phyloP scores from a whole-genome alignment of 129 eudicot genomes.

The Lactuca saligna region DNA sequence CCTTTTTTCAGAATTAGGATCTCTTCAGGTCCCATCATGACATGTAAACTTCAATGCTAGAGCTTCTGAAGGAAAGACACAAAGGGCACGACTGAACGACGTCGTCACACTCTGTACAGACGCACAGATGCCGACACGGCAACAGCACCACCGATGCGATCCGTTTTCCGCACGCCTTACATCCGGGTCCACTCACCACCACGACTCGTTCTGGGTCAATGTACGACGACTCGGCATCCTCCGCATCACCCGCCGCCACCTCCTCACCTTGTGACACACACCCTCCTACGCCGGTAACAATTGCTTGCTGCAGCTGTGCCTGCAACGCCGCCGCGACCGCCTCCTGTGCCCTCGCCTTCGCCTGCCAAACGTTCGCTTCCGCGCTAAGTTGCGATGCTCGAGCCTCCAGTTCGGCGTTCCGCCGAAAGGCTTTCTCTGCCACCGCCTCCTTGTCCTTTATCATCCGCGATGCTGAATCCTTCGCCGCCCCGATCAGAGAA shows the following conservation, averaged over 20 bases:
- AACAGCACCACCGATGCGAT: constrained; percentile 71
- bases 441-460: constrained; percentile 58
- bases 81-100: constrained; percentile 66
- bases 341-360: constrained; percentile 56
- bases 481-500: constrained; percentile 49
- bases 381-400: constrained; percentile 55
- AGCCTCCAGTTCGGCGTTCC: constrained; percentile 65
- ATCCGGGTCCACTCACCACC: constrained; percentile 51
- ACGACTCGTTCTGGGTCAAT: constrained; percentile 65
- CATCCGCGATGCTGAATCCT: constrained; percentile 48
- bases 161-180: constrained; percentile 64
- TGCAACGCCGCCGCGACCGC: constrained; percentile 56
- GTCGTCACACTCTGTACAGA: constrained; percentile 64
- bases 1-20: constrained; percentile 21
- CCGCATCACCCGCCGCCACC: constrained; percentile 44
- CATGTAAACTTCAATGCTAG: constrained; percentile 64
- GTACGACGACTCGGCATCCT: constrained; percentile 73
- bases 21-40: constrained; percentile 23
- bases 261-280: constrained; percentile 26
- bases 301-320: constrained; percentile 58
- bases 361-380: constrained; percentile 64
- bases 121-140: constrained; percentile 77
- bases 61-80: constrained; percentile 55
- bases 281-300: constrained; percentile 33
- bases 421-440: constrained; percentile 47